Percentiles rank a stretch among this genome's conserved stretches.
Evolutionary conservation across 139 green algal genomes (phyloP).

Genomic region (Desmodesmus armatus): DNA sequence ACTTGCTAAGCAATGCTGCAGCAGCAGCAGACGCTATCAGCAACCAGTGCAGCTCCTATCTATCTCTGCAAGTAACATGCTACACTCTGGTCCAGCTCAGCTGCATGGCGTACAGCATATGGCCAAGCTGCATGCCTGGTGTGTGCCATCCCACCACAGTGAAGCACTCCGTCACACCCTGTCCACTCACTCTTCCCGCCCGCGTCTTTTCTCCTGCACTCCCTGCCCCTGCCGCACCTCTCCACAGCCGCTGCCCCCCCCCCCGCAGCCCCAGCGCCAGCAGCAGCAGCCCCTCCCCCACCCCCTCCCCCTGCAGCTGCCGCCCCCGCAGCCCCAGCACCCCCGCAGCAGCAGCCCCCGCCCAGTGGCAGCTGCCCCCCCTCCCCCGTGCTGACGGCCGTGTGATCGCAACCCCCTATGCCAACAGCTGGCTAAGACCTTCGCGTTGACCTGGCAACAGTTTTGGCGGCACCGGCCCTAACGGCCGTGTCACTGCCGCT

Average conservation of each 20-base stretch:
- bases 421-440: constrained; percentile 98
- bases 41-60: not conserved
- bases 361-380: constrained; percentile 59
- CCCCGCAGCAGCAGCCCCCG: constrained; percentile 60
- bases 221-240: not conserved
- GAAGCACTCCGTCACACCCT: too few relatives aligned
- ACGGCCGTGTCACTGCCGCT: constrained; percentile 93
- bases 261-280: constrained; percentile 40
- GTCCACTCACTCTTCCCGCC: too few relatives aligned
- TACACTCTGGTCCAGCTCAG: too few relatives aligned
- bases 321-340: constrained; percentile 60
- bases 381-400: constrained; percentile 77
- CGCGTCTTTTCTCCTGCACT: not conserved
- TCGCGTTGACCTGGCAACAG: constrained; percentile 84
- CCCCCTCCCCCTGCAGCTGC: constrained; percentile 49
- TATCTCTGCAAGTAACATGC: too few relatives aligned
- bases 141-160: too few relatives aligned
- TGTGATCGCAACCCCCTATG: constrained; percentile 97
- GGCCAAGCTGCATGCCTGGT: too few relatives aligned
- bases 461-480: constrained; percentile 90
- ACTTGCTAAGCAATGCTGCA: not conserved
- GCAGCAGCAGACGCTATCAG: not conserved
- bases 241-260: constrained; percentile 35
- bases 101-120: too few relatives aligned
- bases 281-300: constrained; percentile 48